phyloP scores from a whole-genome alignment of 768 basidiomycete species.

The Clavaria fumosa region DNA sequence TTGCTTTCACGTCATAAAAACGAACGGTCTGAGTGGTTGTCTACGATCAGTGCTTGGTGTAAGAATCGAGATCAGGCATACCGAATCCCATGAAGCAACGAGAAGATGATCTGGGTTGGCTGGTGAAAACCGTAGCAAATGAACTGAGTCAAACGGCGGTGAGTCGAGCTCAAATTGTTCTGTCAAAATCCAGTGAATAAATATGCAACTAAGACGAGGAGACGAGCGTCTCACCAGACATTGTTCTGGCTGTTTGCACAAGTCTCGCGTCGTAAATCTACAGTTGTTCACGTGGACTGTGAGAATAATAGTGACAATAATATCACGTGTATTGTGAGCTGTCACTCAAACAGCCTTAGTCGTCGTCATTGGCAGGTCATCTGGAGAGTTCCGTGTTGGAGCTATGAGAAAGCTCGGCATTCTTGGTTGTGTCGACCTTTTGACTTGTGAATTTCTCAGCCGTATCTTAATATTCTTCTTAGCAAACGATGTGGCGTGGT shows the following conservation, averaged over 20 bases:
- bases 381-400: too few species aligned
- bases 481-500: too few species aligned
- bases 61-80: conserved; percentile 14
- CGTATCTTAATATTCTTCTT: too few species aligned
- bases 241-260: too few species aligned
- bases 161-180: conserved; percentile 25
- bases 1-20: conserved; percentile 42
- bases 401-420: too few species aligned
- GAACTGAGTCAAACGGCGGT: conserved; percentile 77
- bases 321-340: not conserved
- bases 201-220: not conserved
- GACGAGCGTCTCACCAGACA: not conserved
- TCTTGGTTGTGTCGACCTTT: too few species aligned
- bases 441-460: too few species aligned
- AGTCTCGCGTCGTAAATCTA: too few species aligned
- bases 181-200: not conserved
- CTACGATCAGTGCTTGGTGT: conserved; percentile 3
- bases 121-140: conserved; percentile 69
- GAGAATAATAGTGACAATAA: not conserved
- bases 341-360: too few species aligned
- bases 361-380: too few species aligned
- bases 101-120: conserved; percentile 63
- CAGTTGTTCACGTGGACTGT: too few species aligned
- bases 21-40: conserved; percentile 20
- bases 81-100: conserved; percentile 84